These are phyloP conservation scores for Cadophora sp. DNA, from an alignment of 2,329 filamentous ascomycete genomes.

Conservation along the genomic window DNA sequence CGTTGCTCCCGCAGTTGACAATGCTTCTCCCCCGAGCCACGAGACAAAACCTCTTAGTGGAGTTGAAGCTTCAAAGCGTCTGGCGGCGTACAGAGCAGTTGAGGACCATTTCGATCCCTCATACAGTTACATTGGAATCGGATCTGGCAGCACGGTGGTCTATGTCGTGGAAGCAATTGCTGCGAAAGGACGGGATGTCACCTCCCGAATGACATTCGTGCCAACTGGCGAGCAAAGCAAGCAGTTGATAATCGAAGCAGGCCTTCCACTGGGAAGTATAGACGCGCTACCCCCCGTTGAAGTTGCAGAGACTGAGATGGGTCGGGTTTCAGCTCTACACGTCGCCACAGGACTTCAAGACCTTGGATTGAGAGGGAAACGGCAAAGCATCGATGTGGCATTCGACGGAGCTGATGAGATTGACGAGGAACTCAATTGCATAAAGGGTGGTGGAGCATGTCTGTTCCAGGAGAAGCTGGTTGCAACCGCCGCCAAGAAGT, in stretches of 20 bases:
- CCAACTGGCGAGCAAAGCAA: slow-evolving; percentile 84
- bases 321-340: slow-evolving; percentile 67
- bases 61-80: slow-evolving; percentile 76
- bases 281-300: slow-evolving; percentile 45
- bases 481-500: slow-evolving; percentile 81
- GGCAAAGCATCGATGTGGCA: slow-evolving; percentile 77
- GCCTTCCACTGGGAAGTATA: slow-evolving; percentile 70
- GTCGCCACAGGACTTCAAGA: slow-evolving; percentile 59
- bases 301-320: slow-evolving; percentile 35
- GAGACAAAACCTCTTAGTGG: slow-evolving; percentile 44
- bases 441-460: slow-evolving; percentile 98
- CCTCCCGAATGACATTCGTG: slow-evolving; percentile 73
- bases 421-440: slow-evolving; percentile 91
- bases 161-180: slow-evolving; percentile 86
- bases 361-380: slow-evolving; percentile 45
- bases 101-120: slow-evolving; percentile 70
- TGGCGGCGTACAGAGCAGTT: slow-evolving; percentile 77
- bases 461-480: slow-evolving; percentile 98
- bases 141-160: slow-evolving; percentile 81
- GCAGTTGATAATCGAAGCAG: slow-evolving; percentile 81
- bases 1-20: slow-evolving; percentile 25
- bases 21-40: slow-evolving; percentile 29
- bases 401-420: slow-evolving; percentile 99
- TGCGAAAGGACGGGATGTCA: slow-evolving; percentile 60
- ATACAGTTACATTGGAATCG: slow-evolving; percentile 76